These are phyloP conservation scores for Eleusine indica DNA, from an alignment of 176 grass and related monocot species.

Conservation along the genomic window DNA sequence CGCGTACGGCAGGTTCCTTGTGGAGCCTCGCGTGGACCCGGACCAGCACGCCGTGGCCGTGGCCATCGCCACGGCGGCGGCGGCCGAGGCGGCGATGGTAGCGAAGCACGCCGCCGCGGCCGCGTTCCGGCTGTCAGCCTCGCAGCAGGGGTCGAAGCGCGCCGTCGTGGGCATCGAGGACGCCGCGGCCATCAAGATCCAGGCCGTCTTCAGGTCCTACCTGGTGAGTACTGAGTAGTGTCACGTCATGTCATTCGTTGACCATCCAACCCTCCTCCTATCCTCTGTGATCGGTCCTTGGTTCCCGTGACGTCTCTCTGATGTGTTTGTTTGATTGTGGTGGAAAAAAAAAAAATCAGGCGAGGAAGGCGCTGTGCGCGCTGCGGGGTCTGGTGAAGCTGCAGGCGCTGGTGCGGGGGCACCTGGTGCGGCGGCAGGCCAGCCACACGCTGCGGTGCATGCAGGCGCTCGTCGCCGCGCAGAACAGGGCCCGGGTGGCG, in stretches of 20 bases:
- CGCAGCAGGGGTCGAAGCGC: slow-evolving; percentile 45
- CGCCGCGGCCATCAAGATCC: slow-evolving; percentile 78
- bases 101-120: slow-evolving; percentile 57
- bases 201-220: slow-evolving; percentile 76
- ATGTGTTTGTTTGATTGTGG: background rate
- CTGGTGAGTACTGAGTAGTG: slow-evolving; percentile 42
- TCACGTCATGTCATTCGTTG: background rate
- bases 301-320: background rate
- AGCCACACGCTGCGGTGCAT: slow-evolving; percentile 77
- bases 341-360: slow-evolving; percentile 32
- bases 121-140: slow-evolving; percentile 51
- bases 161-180: slow-evolving; percentile 56
- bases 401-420: slow-evolving; percentile 81
- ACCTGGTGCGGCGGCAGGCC: slow-evolving; percentile 75
- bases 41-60: slow-evolving; percentile 62
- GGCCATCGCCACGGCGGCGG: slow-evolving; percentile 60
- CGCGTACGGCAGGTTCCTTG: slow-evolving; percentile 38
- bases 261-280: no score
- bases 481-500: slow-evolving; percentile 52
- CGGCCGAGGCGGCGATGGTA: slow-evolving; percentile 45
- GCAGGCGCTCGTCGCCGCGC: slow-evolving; percentile 79
- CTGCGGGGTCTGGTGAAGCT: slow-evolving; percentile 82
- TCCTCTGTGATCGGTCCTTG: background rate
- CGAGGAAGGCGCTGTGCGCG: slow-evolving; percentile 86
- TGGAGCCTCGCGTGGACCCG: slow-evolving; percentile 46